These are phyloP conservation scores for Neltuma alba DNA, from an alignment of 306 rosid species.

Conservation along the genomic window DNA sequence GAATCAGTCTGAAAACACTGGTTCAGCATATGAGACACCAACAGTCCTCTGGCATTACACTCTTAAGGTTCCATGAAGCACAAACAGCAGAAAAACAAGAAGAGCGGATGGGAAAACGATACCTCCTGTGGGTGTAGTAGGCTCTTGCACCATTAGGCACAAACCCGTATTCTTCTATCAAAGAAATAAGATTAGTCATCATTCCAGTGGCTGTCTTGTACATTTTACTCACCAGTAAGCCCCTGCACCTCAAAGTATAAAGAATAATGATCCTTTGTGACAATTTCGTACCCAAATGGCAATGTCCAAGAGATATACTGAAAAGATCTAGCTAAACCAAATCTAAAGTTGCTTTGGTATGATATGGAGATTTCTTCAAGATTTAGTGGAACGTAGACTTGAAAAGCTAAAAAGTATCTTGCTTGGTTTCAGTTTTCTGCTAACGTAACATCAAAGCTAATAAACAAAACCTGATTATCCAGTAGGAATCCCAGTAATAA, in stretches of 20 bases:
- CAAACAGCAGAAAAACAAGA: constrained; percentile 7
- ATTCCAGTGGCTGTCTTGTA: constrained; percentile 67
- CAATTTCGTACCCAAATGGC: background rate
- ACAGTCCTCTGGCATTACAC: background rate
- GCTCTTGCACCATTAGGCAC: constrained; percentile 87
- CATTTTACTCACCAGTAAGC: constrained; percentile 87
- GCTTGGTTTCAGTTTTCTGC: background rate
- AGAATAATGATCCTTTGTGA: background rate
- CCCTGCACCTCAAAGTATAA: constrained; percentile 50
- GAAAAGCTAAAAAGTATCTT: background rate
- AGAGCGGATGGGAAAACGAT: constrained; percentile 1
- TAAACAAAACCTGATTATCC: constrained; percentile 72
- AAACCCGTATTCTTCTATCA: constrained; percentile 74
- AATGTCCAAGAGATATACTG: background rate
- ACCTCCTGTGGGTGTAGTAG: constrained; percentile 90
- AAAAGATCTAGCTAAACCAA: background rate
- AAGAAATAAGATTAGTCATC: constrained; percentile 67
- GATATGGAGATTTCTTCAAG: background rate
- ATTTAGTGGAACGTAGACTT: background rate
- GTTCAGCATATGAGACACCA: background rate
- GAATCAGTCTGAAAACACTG: too few relatives aligned
- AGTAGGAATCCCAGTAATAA: constrained; percentile 96
- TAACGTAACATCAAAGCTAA: background rate
- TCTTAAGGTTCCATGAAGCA: background rate
- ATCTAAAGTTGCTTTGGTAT: background rate